Conservation (phyloP, 2,329 filamentous ascomycete genomes). For the Paradendryphiella salina region DNA sequence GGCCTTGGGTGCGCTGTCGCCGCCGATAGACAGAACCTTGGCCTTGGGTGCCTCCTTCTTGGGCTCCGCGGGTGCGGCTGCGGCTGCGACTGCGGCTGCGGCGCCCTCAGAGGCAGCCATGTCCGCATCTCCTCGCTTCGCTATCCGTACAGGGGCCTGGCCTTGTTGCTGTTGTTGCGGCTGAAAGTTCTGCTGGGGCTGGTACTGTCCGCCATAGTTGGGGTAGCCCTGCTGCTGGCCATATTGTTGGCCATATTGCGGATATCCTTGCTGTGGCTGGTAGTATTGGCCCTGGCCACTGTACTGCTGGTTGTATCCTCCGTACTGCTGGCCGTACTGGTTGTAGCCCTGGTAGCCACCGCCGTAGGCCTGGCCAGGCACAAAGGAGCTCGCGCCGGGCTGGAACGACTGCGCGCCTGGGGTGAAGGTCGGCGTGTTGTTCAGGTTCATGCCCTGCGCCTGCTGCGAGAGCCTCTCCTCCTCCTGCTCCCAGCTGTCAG, state of each 20-base stretch:
- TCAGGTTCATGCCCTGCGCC: conserved; percentile 45
- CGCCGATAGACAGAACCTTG: conserved; percentile 67
- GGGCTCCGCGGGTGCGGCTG: conserved; percentile 47
- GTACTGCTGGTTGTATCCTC: conserved; percentile 63
- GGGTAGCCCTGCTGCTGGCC: conserved; percentile 40
- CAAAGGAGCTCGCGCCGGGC: conserved; percentile 12
- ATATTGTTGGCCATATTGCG: conserved; percentile 49
- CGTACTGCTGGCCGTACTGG: conserved; percentile 55
- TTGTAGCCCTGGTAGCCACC: conserved; percentile 64
- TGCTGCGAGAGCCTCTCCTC: conserved; percentile 77
- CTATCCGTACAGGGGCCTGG: conserved; percentile 62
- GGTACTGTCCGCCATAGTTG: conserved; percentile 17
- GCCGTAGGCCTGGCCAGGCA: conserved; percentile 20
- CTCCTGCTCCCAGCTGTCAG: conserved; percentile 94
- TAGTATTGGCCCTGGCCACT: conserved; percentile 45
- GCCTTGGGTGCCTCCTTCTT: conserved; percentile 54
- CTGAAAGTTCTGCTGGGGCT: conserved; percentile 41
- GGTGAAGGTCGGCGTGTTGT: conserved; percentile 23
- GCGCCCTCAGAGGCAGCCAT: conserved; percentile 54
- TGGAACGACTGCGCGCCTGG: conserved; percentile 21
- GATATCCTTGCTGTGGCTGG: conserved; percentile 52
- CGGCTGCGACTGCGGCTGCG: conserved; percentile 48
- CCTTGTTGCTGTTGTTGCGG: conserved; percentile 49
- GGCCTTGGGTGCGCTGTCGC: conserved; percentile 58
- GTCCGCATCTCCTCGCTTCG: conserved; percentile 61